These are phyloP conservation scores for Clavariopsis aquatica DNA, from an alignment of 495 filamentous ascomycete genomes.

Conservation along the genomic window DNA sequence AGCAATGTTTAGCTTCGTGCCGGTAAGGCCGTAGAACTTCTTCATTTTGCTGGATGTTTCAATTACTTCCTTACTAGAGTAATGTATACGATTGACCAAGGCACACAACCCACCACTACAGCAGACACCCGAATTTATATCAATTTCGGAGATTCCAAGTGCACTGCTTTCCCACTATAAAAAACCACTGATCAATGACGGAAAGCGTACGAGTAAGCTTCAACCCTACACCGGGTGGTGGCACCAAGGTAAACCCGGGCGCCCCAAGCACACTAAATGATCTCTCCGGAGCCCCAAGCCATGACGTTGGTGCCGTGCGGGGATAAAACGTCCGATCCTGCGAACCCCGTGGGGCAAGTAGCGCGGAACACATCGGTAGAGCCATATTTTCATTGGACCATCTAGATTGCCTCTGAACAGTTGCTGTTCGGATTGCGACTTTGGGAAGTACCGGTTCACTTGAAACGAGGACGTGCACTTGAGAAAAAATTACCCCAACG, in stretches of 20 bases:
- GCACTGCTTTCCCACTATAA: background rate
- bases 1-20: slow-evolving; percentile 64
- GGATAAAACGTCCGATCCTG: slow-evolving; percentile 7
- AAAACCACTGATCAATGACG: background rate
- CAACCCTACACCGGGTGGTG: background rate
- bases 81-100: too few relatives aligned
- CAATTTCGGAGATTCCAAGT: background rate
- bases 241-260: background rate
- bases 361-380: background rate
- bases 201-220: background rate
- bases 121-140: background rate
- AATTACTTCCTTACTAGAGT: too few relatives aligned
- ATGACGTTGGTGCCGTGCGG: slow-evolving; percentile 16
- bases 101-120: too few relatives aligned
- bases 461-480: too few relatives aligned
- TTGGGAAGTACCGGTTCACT: background rate
- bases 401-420: background rate
- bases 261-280: background rate
- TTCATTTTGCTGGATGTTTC: slow-evolving; percentile 14
- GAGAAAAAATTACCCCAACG: background rate
- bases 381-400: background rate
- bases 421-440: background rate
- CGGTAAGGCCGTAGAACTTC: slow-evolving; percentile 62
- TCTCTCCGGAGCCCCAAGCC: background rate
- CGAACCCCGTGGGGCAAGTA: slow-evolving; percentile 19